Evolutionary conservation across 2,329 filamentous ascomycete genomes (phyloP), one percentile per base, ranked within the genome.

Genomic region (Coniosporium tulheliwenetii): DNA sequence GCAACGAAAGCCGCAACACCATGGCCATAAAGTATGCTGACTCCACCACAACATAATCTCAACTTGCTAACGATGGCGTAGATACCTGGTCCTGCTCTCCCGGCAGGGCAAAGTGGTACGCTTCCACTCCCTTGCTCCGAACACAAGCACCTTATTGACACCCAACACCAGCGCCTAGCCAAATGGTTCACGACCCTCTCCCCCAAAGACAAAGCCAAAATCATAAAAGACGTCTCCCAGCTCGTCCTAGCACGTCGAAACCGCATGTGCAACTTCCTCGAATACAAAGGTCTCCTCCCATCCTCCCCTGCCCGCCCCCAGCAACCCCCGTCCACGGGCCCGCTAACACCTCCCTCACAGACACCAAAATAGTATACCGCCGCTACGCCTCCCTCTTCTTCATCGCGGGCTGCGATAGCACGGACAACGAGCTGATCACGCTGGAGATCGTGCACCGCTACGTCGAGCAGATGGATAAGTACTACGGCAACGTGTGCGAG

Each of bases 381-480:
- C 85, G 91, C 61, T 98, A 98, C 64, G 91, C 91, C 46, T 96
- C 91, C 44, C 80, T 98, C 46, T 98, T 96, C 73, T 98, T 98
- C 73, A 98, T 98, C 61, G 87, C 89, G 55, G 91, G 91, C 54
- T 94, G 86, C 67, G 81, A 86, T 41, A 87, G 87, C n/a, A 86
- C 85, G 47, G 91, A 98, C 65, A 98, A 98, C 65, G 91, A 98
- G 61, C 70, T 98, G 57, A 95, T 96, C 61, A 94, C 85, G 16
- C 85, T 98, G 58, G 91, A 98, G 64, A 86, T 98, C 58, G 93
- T 98, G 55, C 91, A 98, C 64, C 85, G 91, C 65, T 98, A 98
- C 61, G 91, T 98, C 58, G 91, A 98, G 65, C 91, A 98, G 67
- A 98, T 98, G 91, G 91, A 98, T 73, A 98, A 98, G 64, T 98